Percentiles rank a stretch among this genome's conserved stretches.
Evolutionary conservation across 208 protist genomes (phyloP).

Genomic region (Crithidia expoeki): DNA sequence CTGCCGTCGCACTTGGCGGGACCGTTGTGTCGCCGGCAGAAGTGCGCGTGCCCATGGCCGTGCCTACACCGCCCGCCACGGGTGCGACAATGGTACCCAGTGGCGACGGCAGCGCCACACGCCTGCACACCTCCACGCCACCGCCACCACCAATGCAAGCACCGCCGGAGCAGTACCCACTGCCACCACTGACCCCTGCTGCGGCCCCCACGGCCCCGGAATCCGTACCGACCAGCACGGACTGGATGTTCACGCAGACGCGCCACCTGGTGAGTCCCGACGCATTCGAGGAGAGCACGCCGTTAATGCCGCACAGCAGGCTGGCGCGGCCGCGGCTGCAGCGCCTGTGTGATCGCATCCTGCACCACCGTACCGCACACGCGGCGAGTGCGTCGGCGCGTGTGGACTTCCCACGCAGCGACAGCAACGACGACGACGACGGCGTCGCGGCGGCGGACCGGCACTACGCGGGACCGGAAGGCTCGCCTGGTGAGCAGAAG

Average conservation of each 20-base stretch:
- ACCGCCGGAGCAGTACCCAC: too few species aligned
- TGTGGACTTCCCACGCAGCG: conserved; percentile 16
- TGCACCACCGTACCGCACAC: conserved; percentile 1
- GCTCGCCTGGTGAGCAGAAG: conserved; percentile 19
- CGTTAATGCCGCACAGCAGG: background rate
- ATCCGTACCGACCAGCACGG: background rate
- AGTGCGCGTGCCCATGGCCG: background rate
- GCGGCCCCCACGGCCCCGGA: background rate
- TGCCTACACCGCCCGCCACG: background rate
- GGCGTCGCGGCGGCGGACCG: background rate
- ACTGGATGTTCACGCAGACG: conserved; percentile 21
- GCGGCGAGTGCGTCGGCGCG: background rate
- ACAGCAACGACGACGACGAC: background rate
- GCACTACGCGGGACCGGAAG: conserved; percentile 8
- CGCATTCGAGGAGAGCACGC: conserved; percentile 20
- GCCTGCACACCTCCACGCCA: background rate
- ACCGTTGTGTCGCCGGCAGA: conserved; percentile 8
- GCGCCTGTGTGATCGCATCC: conserved; percentile 20
- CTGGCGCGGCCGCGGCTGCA: conserved; percentile 5
- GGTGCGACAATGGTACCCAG: background rate
- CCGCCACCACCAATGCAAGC: background rate
- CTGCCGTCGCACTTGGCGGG: background rate
- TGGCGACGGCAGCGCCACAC: background rate
- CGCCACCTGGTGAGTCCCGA: conserved; percentile 14
- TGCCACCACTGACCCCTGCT: background rate